Evolutionary conservation across 2,329 filamentous ascomycete species (phyloP).

Genomic region (Cytospora piceicola): DNA sequence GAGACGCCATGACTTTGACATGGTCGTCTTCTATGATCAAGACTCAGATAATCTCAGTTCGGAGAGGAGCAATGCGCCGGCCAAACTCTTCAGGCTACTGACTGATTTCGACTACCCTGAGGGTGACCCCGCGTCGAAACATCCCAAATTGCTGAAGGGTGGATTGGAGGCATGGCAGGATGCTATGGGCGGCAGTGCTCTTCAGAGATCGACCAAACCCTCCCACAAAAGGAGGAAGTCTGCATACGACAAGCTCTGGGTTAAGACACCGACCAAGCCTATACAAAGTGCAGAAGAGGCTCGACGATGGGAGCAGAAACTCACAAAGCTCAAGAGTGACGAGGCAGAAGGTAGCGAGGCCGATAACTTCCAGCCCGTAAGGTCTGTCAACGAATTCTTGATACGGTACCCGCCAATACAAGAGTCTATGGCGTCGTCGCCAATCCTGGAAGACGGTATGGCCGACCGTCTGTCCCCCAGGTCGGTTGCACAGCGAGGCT

Average conservation of each 20-base stretch:
- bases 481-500: constrained; percentile 1
- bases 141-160: constrained; percentile 78
- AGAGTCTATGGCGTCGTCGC: constrained; percentile 60
- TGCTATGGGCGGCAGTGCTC: constrained; percentile 72
- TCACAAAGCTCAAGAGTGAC: constrained; percentile 41
- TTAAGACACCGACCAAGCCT: constrained; percentile 61
- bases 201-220: constrained; percentile 51
- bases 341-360: constrained; percentile 14
- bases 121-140: constrained; percentile 42
- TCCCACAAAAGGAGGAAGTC: constrained; percentile 30
- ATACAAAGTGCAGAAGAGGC: constrained; percentile 78
- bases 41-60: constrained; percentile 60
- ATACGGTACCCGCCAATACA: constrained; percentile 75
- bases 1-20: constrained; percentile 73
- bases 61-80: constrained; percentile 54
- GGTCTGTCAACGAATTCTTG: constrained; percentile 65
- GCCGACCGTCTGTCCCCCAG: constrained; percentile 17
- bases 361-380: constrained; percentile 19
- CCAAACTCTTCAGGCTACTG: constrained; percentile 77
- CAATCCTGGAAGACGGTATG: constrained; percentile 19
- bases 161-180: constrained; percentile 87
- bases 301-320: constrained; percentile 75
- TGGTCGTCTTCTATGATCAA: constrained; percentile 91
- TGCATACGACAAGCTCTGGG: constrained; percentile 37
- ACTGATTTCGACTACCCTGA: constrained; percentile 75